Evolutionary conservation across 768 basidiomycete species (phyloP), one percentile per base, ranked within the genome.

Genomic region (Mycena crocata): DNA sequence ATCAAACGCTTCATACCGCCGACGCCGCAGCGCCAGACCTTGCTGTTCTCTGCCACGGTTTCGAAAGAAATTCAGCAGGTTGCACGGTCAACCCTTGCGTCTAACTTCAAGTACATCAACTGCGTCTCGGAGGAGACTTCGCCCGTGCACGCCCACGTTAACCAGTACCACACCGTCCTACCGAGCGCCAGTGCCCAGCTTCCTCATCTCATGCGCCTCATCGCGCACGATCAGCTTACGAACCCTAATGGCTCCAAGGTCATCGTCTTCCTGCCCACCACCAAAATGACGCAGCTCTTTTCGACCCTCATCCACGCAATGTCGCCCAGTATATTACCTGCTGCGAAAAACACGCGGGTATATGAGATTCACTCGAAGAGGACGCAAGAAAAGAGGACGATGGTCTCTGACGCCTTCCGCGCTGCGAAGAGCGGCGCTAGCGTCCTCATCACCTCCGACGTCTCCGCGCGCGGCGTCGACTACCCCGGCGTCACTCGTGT

Each of bases 21-120:
- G 23, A 72, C 79, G 1, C 87, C 90, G 0, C 75, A 87, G 57
- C 89, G 95, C n/a, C 95, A 96, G 74, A 97, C 95, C 0, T 91
- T 97, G 80, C 83, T 98, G 61, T 96, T 97, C 80, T 94, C 93
- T 17, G 95, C 96, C 26, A 96, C 95, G 3, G 89, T 96, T 37
- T 90, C 93, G 0, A 82, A 77, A 5, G 84, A 85, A 5, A 91
- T 98, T 67, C 88, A 87, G 45, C 86, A 92, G 72, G 83, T 96
- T 62, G 92, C 94, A 0, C 80, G 84, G 5, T 77, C 82, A 23
- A 83, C 87, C 24, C 79, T 97, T 15, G 80, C 88, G 26, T 78
- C 79, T 34, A 86, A 89, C 62, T 89, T 94, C 77, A 74, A 76
- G 45, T 93, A 89, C 78, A 87, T 98, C 75, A 88, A 96, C 77